Evolutionary conservation across 805 yeast genomes (phyloP).

Genomic region (Yueomyces sinensis): DNA sequence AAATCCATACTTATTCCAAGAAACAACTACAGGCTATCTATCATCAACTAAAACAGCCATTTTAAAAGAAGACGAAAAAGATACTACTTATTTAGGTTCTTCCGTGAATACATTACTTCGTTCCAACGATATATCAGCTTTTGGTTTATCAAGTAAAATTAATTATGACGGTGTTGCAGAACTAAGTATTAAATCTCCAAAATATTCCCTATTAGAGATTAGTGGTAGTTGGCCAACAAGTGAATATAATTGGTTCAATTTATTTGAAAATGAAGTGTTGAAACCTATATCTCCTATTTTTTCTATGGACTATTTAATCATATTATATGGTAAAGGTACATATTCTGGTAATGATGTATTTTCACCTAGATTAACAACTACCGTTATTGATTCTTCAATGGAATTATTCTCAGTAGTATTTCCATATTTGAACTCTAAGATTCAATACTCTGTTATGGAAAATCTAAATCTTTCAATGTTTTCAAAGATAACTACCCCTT

Average conservation of each 20-base stretch:
- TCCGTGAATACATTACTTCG: constrained; percentile 13
- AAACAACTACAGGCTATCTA: constrained; percentile 2
- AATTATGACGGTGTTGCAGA: constrained; percentile 25
- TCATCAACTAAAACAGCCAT: constrained; percentile 10
- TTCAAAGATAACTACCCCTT: constrained; percentile 24
- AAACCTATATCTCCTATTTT: constrained; percentile 29
- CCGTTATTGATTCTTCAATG: constrained; percentile 64
- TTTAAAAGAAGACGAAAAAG: constrained; percentile 6
- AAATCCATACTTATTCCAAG: constrained; percentile 28
- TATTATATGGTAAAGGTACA: constrained; percentile 14
- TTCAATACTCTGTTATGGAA: constrained; percentile 82
- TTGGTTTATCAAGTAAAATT: constrained; percentile 42
- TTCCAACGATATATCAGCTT: constrained; percentile 30
- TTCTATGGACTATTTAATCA: constrained; percentile 29
- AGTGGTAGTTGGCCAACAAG: constrained; percentile 13
- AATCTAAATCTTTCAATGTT: constrained; percentile 48
- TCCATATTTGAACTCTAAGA: constrained; percentile 57
- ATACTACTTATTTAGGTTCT: constrained; percentile 7
- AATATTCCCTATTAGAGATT: constrained; percentile 14
- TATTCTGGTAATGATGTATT: constrained; percentile 7
- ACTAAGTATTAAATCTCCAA: constrained; percentile 18
- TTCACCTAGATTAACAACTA: constrained; percentile 33
- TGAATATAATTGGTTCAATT: constrained; percentile 24
- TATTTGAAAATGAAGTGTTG: constrained; percentile 21
- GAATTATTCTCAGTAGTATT: constrained; percentile 61